Percentiles rank a stretch among this genome's conserved stretches.
Evolutionary conservation across 257 asterid genomes (phyloP).

Genomic region (Gardenia jasminoides): DNA sequence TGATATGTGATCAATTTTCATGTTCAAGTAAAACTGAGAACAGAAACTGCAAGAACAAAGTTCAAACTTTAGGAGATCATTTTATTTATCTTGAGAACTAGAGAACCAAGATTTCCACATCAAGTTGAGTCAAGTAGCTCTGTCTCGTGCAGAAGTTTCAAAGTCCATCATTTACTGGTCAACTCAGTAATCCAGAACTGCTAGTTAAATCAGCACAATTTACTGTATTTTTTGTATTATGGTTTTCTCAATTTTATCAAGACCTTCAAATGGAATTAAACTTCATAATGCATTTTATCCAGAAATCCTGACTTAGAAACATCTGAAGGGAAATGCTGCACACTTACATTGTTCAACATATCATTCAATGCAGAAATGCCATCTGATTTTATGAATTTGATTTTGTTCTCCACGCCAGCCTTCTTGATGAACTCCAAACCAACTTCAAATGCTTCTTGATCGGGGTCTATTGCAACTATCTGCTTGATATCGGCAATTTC

Average conservation of each 20-base stretch:
- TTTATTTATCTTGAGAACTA: neutral
- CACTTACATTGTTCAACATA: neutral
- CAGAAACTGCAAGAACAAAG: too few species aligned
- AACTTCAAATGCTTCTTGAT: constrained; percentile 3
- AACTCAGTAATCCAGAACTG: neutral
- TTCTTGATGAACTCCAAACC: neutral
- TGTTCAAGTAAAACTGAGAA: neutral
- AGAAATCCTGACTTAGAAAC: neutral
- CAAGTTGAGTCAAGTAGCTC: neutral
- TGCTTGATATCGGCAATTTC: neutral
- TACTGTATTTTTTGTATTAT: neutral
- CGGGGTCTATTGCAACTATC: neutral
- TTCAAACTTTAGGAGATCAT: neutral
- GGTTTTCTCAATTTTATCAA: neutral
- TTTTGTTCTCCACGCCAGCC: constrained; percentile 2
- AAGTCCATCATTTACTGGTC: neutral
- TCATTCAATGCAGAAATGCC: neutral
- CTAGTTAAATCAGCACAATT: neutral
- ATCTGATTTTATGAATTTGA: neutral
- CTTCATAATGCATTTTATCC: neutral
- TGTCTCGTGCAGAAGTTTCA: neutral
- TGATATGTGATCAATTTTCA: too few species aligned
- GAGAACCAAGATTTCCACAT: neutral
- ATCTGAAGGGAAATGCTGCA: neutral
- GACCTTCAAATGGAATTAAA: neutral